Conservation (phyloP, 2,329 filamentous ascomycete genomes). For the Fusarium pilosicola region DNA sequence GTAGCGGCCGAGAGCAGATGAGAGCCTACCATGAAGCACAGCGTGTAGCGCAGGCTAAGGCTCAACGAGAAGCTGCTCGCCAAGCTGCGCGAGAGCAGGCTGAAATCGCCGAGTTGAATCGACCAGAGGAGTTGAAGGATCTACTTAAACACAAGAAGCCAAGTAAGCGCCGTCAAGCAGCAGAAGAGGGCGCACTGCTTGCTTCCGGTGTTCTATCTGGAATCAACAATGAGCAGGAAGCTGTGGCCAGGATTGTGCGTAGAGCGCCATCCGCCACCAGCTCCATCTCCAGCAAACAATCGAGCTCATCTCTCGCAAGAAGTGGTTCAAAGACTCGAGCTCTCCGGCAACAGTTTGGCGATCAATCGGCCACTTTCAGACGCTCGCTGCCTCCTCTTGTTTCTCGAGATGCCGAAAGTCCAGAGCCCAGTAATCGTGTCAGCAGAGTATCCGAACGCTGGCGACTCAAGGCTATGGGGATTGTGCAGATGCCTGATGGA, state of each 20-base stretch:
- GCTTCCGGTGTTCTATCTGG: slow-evolving; percentile 56
- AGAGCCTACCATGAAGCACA: slow-evolving; percentile 57
- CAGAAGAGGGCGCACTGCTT: slow-evolving; percentile 52
- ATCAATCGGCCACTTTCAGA: slow-evolving; percentile 48
- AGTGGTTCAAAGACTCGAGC: slow-evolving; percentile 52
- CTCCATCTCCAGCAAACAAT: slow-evolving; percentile 35
- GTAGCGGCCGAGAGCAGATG: slow-evolving; percentile 62
- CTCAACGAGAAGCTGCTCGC: slow-evolving; percentile 49
- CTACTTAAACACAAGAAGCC: slow-evolving; percentile 47
- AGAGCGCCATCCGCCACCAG: slow-evolving; percentile 38
- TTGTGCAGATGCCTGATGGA: slow-evolving; percentile 64
- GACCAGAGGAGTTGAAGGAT: slow-evolving; percentile 49
- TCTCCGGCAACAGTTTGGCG: slow-evolving; percentile 49
- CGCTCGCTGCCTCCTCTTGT: slow-evolving; percentile 53
- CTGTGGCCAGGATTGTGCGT: slow-evolving; percentile 50
- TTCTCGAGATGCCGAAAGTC: slow-evolving; percentile 40
- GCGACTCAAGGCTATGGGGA: slow-evolving; percentile 60
- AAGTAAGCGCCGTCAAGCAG: slow-evolving; percentile 46
- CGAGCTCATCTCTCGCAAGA: slow-evolving; percentile 33
- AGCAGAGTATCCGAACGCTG: slow-evolving; percentile 57
- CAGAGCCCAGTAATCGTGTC: slow-evolving; percentile 41
- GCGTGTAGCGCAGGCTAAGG: slow-evolving; percentile 46
- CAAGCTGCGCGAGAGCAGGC: slow-evolving; percentile 41
- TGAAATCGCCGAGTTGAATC: slow-evolving; percentile 44
- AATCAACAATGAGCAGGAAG: slow-evolving; percentile 51